Base-by-base conservation (phyloP, 208 protist genomes). In the Crithidia thermophila region DNA sequence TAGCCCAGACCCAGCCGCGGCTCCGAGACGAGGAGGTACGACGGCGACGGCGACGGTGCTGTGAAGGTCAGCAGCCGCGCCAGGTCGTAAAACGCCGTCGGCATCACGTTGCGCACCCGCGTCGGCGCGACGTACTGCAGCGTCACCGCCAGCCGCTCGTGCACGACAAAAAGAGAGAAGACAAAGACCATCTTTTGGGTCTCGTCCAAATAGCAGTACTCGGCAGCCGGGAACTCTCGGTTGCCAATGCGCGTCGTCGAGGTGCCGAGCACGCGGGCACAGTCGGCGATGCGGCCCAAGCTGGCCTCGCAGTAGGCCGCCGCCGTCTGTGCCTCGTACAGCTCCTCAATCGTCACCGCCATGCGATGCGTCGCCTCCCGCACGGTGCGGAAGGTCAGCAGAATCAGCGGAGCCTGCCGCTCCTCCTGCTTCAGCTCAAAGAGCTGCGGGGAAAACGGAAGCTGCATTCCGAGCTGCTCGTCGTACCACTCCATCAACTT, bases 131-230 rank as follows among this genome's bases (percentile, higher is more conserved):
- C 67, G 60, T 93, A 95, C 79, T 95, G 90, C 46, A 92, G 79
- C 7, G 90, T 92, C 40, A 95, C 62, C 4, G 87, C 90, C 6
- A 95, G 70, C 4, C 75, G 61, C 46, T 79, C 75, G 47, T 89
- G 67, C 20, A 82, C 85, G 30, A 90, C 46, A 59, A 95, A 95
- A 13, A 90, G 47, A 39, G 87, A 78, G 45, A 95, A 85, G n/a
- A 81, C 85, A 49, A 82, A 90, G 67, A 87, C 59, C 64, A 66
- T 71, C 33, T 18, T 61, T 25, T 60, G 62, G 7, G 75, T 52
- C n/a, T 63, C 77, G 50, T 93, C 84, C 34, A 91, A 42, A 71
- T 95, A 95, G 76, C 87, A 93, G 72, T 93, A 93, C 79, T 95
- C 87, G 21, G 83, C 86, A 34, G 68, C 57, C 11, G 90, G 90